Percentiles rank a stretch among this genome's conserved stretches.
Conservation (phyloP, 352 stramenopile genomes). For the Globisporangium perplexum region DNA sequence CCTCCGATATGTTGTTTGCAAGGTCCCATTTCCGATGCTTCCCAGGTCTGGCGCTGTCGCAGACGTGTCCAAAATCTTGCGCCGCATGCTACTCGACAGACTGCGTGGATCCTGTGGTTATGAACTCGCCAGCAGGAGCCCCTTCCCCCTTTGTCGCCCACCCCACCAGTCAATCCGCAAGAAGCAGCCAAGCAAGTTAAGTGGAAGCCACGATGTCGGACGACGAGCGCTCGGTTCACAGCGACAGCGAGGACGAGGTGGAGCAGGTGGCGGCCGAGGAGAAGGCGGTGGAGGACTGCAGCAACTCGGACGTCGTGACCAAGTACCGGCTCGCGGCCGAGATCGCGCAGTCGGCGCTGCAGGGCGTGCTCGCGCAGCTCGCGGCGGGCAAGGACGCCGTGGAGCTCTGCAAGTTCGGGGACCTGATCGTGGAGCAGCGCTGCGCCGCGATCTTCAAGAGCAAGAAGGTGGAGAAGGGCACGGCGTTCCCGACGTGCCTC, state of each 20-base stretch:
- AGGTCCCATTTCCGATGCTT: too few relatives aligned
- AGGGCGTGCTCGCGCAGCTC: constrained; percentile 94
- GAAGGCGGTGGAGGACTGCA: constrained; percentile 80
- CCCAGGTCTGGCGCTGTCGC: too few relatives aligned
- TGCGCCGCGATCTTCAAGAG: constrained; percentile 95
- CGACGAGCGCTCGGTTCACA: constrained; percentile 44
- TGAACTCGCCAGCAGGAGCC: neutral
- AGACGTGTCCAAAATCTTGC: too few relatives aligned
- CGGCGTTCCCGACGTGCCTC: constrained; percentile 99
- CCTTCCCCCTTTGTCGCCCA: neutral
- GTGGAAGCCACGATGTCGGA: constrained; percentile 24
- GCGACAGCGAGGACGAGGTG: constrained; percentile 76
- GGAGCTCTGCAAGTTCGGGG: constrained; percentile 93
- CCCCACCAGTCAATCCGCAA: constrained; percentile 1
- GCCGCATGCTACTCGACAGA: too few relatives aligned
- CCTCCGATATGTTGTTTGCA: too few relatives aligned
- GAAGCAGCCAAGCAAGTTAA: too few relatives aligned
- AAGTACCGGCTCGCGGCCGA: constrained; percentile 98
- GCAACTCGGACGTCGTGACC: constrained; percentile 90
- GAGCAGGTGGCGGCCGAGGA: constrained; percentile 35
- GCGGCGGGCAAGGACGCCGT: constrained; percentile 92
- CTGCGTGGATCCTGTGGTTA: neutral
- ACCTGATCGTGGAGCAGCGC: constrained; percentile 79
- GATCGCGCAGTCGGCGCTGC: constrained; percentile 97
- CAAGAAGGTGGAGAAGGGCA: constrained; percentile 96